These are phyloP conservation scores for Colletotrichum gloeosporioides DNA, from an alignment of 2,329 filamentous ascomycete genomes.

Conservation along the genomic window DNA sequence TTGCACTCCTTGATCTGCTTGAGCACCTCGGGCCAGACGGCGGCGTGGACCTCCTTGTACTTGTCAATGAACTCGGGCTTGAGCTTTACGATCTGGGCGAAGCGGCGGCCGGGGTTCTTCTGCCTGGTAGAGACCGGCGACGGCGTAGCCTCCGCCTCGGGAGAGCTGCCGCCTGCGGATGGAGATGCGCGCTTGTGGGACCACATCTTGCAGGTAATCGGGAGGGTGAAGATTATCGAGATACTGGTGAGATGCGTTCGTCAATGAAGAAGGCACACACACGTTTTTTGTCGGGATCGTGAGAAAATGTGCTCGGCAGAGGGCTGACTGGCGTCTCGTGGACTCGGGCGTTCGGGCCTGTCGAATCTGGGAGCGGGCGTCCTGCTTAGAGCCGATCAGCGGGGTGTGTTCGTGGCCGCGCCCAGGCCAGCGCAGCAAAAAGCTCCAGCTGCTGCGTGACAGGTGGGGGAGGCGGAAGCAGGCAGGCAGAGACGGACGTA, in stretches of 20 bases:
- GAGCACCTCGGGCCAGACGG: slow-evolving; percentile 79
- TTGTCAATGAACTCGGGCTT: slow-evolving; percentile 69
- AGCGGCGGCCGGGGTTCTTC: slow-evolving; percentile 55
- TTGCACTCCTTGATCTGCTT: slow-evolving; percentile 78
- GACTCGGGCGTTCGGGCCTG: neutral
- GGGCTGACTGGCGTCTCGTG: slow-evolving; percentile 1
- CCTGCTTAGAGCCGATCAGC: slow-evolving; percentile 16
- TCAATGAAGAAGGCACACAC: neutral
- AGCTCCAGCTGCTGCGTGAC: neutral
- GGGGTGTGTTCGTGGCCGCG: neutral
- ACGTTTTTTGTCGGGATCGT: neutral
- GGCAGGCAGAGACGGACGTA: neutral
- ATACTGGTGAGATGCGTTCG: neutral
- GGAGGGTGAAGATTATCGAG: neutral
- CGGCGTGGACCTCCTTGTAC: slow-evolving; percentile 77
- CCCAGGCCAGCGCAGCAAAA: neutral
- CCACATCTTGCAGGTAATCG: slow-evolving; percentile 9
- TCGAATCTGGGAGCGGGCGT: neutral
- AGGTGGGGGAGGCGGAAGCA: neutral
- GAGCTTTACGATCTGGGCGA: slow-evolving; percentile 77
- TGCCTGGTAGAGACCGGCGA: slow-evolving; percentile 23
- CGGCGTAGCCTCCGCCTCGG: slow-evolving; percentile 9
- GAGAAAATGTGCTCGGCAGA: slow-evolving; percentile 3
- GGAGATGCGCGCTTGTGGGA: slow-evolving; percentile 16
- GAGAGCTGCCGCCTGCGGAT: neutral